Conservation (phyloP, 208 protist species). For the Borovskyia barvae region DNA sequence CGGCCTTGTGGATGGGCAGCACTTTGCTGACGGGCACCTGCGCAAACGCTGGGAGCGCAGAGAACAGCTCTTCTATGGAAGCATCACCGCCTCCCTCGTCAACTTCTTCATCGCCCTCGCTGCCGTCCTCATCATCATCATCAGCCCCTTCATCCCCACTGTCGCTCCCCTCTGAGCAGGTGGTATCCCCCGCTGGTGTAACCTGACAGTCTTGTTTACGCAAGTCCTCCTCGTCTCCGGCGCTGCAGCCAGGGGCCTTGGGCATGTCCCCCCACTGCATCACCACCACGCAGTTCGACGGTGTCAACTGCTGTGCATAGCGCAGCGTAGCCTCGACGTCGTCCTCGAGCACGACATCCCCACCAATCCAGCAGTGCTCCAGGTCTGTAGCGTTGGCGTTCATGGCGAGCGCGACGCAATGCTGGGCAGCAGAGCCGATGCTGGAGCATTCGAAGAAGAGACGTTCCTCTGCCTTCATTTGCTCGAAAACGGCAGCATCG, state of each 20-base stretch:
- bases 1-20: constrained; percentile 44
- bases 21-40: constrained; percentile 26
- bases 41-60: constrained; percentile 50
- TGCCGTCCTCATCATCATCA: not conserved
- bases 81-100: constrained; percentile 2
- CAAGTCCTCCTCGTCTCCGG: not conserved
- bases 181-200: no score
- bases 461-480: constrained; percentile 56
- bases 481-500: constrained; percentile 44
- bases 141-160: not conserved
- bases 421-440: constrained; percentile 24
- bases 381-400: constrained; percentile 43
- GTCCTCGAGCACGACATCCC: constrained; percentile 49
- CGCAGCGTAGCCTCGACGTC: constrained; percentile 38
- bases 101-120: not conserved
- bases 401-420: constrained; percentile 42
- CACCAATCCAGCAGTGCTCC: constrained; percentile 48
- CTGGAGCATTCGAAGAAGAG: constrained; percentile 63
- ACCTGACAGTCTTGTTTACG: no score
- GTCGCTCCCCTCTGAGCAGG: constrained; percentile 1
- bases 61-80: constrained; percentile 30
- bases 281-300: constrained; percentile 44
- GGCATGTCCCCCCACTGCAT: constrained; percentile 66
- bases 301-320: constrained; percentile 54
- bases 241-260: not conserved